A percentile compares a stretch with the other conserved stretches of the same genome.
These are phyloP conservation scores for Lepidium africanum DNA, from an alignment of 345 rosid species.

Conservation along the genomic window DNA sequence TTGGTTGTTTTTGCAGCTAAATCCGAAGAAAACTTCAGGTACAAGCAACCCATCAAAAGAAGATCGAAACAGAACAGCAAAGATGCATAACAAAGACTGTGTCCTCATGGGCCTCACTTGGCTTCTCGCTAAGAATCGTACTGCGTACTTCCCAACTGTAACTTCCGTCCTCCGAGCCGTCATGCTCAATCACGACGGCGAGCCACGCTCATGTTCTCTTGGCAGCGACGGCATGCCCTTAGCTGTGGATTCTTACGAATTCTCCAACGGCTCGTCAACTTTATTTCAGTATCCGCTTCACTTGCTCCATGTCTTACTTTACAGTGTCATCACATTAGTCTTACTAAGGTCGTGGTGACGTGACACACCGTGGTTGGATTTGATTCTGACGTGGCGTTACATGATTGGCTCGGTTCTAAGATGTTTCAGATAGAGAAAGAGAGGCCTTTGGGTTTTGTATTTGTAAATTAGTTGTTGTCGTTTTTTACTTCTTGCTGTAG, in stretches of 20 bases:
- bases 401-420: neutral
- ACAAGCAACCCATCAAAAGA: slow-evolving; percentile 45
- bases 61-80: slow-evolving; percentile 54
- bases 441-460: slow-evolving; percentile 10
- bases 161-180: slow-evolving; percentile 74
- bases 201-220: slow-evolving; percentile 68
- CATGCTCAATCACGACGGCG: slow-evolving; percentile 47
- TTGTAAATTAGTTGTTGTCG: slow-evolving; percentile 19
- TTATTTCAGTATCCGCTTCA: neutral
- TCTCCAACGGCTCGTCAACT: slow-evolving; percentile 37
- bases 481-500: neutral
- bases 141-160: slow-evolving; percentile 73
- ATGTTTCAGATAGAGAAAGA: slow-evolving; percentile 6
- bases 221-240: slow-evolving; percentile 82
- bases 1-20: slow-evolving; percentile 39
- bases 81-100: slow-evolving; percentile 86
- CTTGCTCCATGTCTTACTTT: slow-evolving; percentile 9
- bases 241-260: slow-evolving; percentile 71
- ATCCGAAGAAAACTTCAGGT: slow-evolving; percentile 38
- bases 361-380: neutral
- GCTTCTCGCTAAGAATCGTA: slow-evolving; percentile 77
- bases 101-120: slow-evolving; percentile 92
- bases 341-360: slow-evolving; percentile 2
- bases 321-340: slow-evolving; percentile 16
- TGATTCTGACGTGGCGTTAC: slow-evolving; percentile 5